Conservation (phyloP, 1,139 yeast genomes). For the Suhomyces anneliseae region DNA sequence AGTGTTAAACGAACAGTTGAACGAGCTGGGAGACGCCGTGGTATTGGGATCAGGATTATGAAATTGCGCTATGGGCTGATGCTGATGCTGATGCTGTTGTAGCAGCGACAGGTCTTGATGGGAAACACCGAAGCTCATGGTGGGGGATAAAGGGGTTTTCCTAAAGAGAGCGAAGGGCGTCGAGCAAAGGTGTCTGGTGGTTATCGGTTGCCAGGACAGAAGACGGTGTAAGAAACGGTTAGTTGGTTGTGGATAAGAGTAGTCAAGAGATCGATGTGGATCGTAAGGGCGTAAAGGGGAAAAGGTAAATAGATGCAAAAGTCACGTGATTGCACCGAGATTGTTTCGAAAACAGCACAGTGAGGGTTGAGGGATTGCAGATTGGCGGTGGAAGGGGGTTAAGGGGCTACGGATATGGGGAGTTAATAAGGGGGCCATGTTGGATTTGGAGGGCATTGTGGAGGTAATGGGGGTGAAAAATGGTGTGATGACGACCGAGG, state of each 20-base stretch:
- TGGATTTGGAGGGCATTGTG: no score
- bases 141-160: neutral
- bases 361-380: no score
- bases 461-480: no score
- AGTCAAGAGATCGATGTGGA: neutral
- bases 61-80: neutral
- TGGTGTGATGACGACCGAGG: no score
- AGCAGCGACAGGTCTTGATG: conserved; percentile 4
- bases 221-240: neutral
- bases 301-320: conserved; percentile 5
- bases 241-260: neutral
- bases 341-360: no score
- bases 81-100: conserved; percentile 1
- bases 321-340: conserved; percentile 3
- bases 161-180: neutral
- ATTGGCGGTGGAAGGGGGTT: no score
- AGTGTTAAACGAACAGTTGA: conserved; percentile 13
- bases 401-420: no score
- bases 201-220: neutral
- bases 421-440: no score
- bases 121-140: conserved; percentile 14
- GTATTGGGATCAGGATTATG: conserved; percentile 2
- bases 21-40: conserved; percentile 7
- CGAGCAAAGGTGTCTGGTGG: neutral
- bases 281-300: conserved; percentile 4